A percentile compares a stretch with the other conserved stretches of the same genome.
phyloP scores from a whole-genome alignment of 2,329 filamentous ascomycete species.

The Xylaria sp. region DNA sequence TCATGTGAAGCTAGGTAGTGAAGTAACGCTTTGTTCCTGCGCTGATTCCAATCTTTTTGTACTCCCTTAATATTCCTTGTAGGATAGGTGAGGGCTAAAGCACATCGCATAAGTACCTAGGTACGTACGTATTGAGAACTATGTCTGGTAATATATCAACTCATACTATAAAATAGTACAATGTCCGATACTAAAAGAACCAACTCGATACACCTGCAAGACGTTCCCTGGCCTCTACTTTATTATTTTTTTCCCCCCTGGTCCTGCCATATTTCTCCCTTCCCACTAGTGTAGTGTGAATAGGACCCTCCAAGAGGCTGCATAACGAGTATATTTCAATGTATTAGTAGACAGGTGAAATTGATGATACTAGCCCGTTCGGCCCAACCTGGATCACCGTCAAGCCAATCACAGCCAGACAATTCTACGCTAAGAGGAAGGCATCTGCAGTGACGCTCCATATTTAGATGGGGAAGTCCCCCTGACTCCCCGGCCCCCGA shows the following conservation, averaged over 20 bases:
- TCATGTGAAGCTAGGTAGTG: background rate
- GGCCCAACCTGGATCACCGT: slow-evolving; percentile 1
- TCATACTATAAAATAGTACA: background rate
- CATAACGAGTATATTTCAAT: slow-evolving; percentile 3
- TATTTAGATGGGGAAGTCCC: slow-evolving; percentile 31
- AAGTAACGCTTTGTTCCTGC: slow-evolving; percentile 7
- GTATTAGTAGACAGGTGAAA: background rate
- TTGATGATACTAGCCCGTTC: slow-evolving; percentile 21
- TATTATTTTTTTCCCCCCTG: background rate
- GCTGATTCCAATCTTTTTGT: background rate
- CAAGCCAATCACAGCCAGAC: slow-evolving; percentile 29
- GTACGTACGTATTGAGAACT: too few species aligned
- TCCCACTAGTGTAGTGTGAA: background rate
- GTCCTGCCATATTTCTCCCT: slow-evolving; percentile 2
- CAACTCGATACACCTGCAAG: slow-evolving; percentile 4
- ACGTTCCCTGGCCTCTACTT: slow-evolving; percentile 10
- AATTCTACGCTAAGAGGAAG: slow-evolving; percentile 15
- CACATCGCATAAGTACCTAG: background rate
- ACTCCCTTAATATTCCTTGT: background rate
- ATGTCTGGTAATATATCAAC: background rate
- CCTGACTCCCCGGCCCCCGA: slow-evolving; percentile 37
- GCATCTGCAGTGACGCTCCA: slow-evolving; percentile 31
- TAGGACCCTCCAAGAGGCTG: slow-evolving; percentile 13
- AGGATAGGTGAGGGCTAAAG: background rate
- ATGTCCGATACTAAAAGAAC: background rate